A percentile compares a stretch with the other conserved stretches of the same genome.
These are phyloP conservation scores for Annulohypoxylon nitens DNA, from an alignment of 495 filamentous ascomycete genomes.

Conservation along the genomic window DNA sequence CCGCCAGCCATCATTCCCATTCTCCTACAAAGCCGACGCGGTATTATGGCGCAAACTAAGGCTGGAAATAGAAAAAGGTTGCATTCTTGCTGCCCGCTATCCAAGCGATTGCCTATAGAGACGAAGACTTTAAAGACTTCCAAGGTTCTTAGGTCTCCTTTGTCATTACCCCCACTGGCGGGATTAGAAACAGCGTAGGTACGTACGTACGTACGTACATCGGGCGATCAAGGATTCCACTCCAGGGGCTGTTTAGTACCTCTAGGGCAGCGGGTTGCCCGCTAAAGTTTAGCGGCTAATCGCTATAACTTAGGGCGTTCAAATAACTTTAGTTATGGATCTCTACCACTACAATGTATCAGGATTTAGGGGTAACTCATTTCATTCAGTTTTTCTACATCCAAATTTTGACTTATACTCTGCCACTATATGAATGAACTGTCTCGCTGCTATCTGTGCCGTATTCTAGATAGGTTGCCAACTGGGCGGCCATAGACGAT, in stretches of 20 bases:
- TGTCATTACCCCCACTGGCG: constrained; percentile 73
- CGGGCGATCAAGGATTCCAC: no score
- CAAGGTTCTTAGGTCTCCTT: constrained; percentile 65
- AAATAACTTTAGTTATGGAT: no score
- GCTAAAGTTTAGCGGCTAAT: no score
- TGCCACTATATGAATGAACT: not conserved
- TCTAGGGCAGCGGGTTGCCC: no score
- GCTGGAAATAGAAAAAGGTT: constrained; percentile 79
- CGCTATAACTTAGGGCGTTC: no score
- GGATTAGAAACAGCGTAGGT: constrained; percentile 60
- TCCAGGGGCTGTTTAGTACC: no score
- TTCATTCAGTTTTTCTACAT: not conserved
- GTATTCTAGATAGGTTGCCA: constrained; percentile 4
- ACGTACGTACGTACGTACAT: no score
- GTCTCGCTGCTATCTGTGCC: constrained; percentile 1
- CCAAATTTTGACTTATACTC: not conserved
- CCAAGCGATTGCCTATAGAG: constrained; percentile 67
- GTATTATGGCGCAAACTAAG: constrained; percentile 71
- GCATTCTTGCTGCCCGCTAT: constrained; percentile 76
- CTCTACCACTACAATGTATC: no score
- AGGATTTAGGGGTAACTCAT: not conserved
- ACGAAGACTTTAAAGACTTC: constrained; percentile 24
- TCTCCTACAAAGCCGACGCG: constrained; percentile 51
- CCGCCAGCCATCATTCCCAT: no score
- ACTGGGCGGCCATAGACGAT: constrained; percentile 1